Evolutionary conservation across 768 basidiomycete genomes (phyloP).

Genomic region (Leccinum subgranulosum): DNA sequence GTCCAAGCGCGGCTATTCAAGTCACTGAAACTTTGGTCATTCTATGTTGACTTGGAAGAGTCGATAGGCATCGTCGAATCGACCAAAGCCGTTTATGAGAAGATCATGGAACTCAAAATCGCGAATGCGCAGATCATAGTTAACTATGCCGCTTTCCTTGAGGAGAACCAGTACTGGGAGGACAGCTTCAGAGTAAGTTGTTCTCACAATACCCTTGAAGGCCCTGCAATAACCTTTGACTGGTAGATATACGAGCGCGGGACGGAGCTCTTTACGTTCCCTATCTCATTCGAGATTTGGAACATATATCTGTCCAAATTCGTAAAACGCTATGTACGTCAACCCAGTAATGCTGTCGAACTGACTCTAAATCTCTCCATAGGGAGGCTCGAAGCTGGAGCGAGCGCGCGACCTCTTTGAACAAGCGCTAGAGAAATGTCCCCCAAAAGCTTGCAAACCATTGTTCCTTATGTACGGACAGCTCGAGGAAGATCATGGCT

Average conservation of each 20-base stretch:
- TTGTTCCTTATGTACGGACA: slow-evolving; percentile 96
- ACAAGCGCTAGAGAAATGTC: slow-evolving; percentile 95
- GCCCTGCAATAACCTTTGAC: slow-evolving; percentile 6
- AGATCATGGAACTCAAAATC: slow-evolving; percentile 92
- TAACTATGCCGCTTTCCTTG: slow-evolving; percentile 95
- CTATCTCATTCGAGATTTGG: slow-evolving; percentile 98
- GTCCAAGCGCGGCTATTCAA: slow-evolving; percentile 94
- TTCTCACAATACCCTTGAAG: not conserved
- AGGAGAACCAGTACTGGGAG: slow-evolving; percentile 97
- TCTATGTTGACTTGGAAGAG: slow-evolving; percentile 97
- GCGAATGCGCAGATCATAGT: slow-evolving; percentile 98
- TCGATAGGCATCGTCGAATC: slow-evolving; percentile 93
- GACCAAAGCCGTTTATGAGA: slow-evolving; percentile 91
- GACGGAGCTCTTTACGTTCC: slow-evolving; percentile 96
- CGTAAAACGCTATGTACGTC: slow-evolving; percentile 87
- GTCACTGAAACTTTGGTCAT: slow-evolving; percentile 97
- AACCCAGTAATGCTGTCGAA: not conserved
- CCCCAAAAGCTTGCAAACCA: slow-evolving; percentile 90
- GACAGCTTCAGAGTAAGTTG: slow-evolving; percentile 94
- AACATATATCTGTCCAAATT: slow-evolving; percentile 98
- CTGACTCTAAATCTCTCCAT: slow-evolving; percentile 3
- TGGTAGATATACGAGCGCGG: slow-evolving; percentile 90
- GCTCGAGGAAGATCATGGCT: slow-evolving; percentile 90
- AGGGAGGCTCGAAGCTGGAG: slow-evolving; percentile 94
- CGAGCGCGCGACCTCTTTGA: slow-evolving; percentile 97